phyloP scores from a whole-genome alignment of 352 stramenopile genomes.

The Pythium diclinum region DNA sequence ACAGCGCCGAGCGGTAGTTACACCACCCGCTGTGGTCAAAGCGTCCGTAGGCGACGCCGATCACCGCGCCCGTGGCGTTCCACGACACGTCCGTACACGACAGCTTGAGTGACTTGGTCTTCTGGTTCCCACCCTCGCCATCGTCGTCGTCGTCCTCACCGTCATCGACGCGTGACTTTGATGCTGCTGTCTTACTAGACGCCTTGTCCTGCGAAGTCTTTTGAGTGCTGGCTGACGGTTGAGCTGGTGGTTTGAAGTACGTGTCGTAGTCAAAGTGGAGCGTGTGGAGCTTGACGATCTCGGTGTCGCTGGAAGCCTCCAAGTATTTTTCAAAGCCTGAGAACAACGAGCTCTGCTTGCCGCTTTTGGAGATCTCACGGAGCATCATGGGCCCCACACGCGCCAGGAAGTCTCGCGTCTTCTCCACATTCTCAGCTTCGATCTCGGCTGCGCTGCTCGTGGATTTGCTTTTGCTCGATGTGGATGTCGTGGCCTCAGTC shows the following conservation, averaged over 20 bases:
- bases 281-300: slow-evolving; percentile 55
- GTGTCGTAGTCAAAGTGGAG: slow-evolving; percentile 70
- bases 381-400: slow-evolving; percentile 54
- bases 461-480: slow-evolving; percentile 17
- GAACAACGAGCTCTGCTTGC: slow-evolving; percentile 42
- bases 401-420: slow-evolving; percentile 37
- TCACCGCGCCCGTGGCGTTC: slow-evolving; percentile 80
- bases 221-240: not conserved
- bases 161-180: slow-evolving; percentile 1
- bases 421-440: slow-evolving; percentile 36
- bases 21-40: slow-evolving; percentile 88
- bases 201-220: not conserved
- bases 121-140: slow-evolving; percentile 16
- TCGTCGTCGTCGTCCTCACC: slow-evolving; percentile 10
- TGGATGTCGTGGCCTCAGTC: slow-evolving; percentile 35
- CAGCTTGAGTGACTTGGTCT: slow-evolving; percentile 43
- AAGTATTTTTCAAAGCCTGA: slow-evolving; percentile 54
- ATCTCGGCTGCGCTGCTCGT: slow-evolving; percentile 19
- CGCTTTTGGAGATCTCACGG: slow-evolving; percentile 49
- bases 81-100: slow-evolving; percentile 85
- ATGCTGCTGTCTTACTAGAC: not conserved
- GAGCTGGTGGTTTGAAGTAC: slow-evolving; percentile 37
- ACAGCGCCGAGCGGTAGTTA: slow-evolving; percentile 82
- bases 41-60: slow-evolving; percentile 81
- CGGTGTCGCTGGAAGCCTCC: slow-evolving; percentile 64